Base-by-base conservation (phyloP, 768 basidiomycete genomes). In the Tephrocybe sp. region DNA sequence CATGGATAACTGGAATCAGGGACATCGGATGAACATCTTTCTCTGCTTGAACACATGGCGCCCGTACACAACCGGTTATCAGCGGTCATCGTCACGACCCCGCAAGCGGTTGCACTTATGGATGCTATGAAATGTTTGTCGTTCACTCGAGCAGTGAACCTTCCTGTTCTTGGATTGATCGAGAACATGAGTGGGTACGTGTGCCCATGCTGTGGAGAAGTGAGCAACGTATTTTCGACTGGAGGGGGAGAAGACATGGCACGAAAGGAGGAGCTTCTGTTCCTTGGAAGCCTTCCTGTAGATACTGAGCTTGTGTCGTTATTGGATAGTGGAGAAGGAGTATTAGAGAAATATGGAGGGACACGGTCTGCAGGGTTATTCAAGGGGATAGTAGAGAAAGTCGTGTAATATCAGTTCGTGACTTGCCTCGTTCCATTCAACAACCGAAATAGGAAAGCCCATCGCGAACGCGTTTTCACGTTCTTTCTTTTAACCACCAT, bases 141-240 rank as follows among this genome's bases (percentile, higher is more conserved):
- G 35, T 99, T 99, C 71, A 91, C 95, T 12, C 88, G 88, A 14
- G 82, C 91, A 8, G 89, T 94, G 57, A 79, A 82, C 45, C 74
- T 98, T 11, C 93, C 88, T 12, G 85, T 99, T 32, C 72, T 96
- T 49, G 97, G 97, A 8, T 68, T 99, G 44, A 85, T 99, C 60
- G 97, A 98, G 66, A 99, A 98, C 71, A 98, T 98, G 97, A 90
- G 92, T 57, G 97, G 97, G 44, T 98, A 97, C 70, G 89, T 88
- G 16, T 98, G 96, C 63, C 97, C 97, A 39, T 97, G 95, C 65
- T 98, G 97, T 65, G 92, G 92, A 13, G 95, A 98, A 67, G 75
- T 98, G 59, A 92, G 85, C 73, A 92, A 96, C 66, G 82, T 97
- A 48, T 99, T 98, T 67, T 97, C 94, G 7, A 87, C 84, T 4